Percentiles rank a stretch among this genome's conserved stretches.
phyloP scores from a whole-genome alignment of 1,139 yeast species.

The Taphrina flavorubra region DNA sequence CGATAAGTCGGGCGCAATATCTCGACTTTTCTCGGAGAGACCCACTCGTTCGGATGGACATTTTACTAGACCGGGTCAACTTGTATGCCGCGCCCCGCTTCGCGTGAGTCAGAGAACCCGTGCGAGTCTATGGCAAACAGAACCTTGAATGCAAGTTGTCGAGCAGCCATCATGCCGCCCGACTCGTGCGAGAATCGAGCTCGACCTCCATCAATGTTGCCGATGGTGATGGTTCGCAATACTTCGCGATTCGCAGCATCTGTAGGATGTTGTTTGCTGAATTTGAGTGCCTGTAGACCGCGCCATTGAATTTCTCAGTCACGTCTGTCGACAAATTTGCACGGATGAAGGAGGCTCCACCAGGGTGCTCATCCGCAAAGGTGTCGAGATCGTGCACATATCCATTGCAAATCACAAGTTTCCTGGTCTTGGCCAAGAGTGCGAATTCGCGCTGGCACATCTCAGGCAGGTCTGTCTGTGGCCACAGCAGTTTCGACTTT shows the following conservation, averaged over 20 bases:
- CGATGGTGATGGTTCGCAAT: slow-evolving; percentile 67
- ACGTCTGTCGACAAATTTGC: slow-evolving; percentile 95
- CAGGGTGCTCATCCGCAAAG: slow-evolving; percentile 92
- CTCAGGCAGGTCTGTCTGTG: slow-evolving; percentile 80
- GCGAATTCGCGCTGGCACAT: slow-evolving; percentile 86
- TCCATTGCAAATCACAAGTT: slow-evolving; percentile 83
- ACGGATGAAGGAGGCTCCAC: slow-evolving; percentile 86
- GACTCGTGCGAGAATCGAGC: not conserved
- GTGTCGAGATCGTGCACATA: slow-evolving; percentile 89
- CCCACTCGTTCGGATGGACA: no score
- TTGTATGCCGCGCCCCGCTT: not conserved
- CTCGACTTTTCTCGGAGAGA: no score
- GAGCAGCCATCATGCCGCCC: not conserved
- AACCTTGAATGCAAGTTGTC: no score
- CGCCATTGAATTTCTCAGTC: slow-evolving; percentile 95
- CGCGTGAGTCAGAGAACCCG: no score
- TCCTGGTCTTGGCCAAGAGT: slow-evolving; percentile 64
- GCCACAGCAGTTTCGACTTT: slow-evolving; percentile 83
- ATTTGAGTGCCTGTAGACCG: slow-evolving; percentile 93
- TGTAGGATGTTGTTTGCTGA: slow-evolving; percentile 97
- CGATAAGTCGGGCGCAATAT: no score
- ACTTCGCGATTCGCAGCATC: slow-evolving; percentile 92
- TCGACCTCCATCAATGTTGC: not conserved
- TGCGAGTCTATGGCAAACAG: no score
- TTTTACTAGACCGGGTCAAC: no score